These are phyloP conservation scores for Daldinia vernicosa DNA, from an alignment of 495 filamentous ascomycete species.

Conservation along the genomic window DNA sequence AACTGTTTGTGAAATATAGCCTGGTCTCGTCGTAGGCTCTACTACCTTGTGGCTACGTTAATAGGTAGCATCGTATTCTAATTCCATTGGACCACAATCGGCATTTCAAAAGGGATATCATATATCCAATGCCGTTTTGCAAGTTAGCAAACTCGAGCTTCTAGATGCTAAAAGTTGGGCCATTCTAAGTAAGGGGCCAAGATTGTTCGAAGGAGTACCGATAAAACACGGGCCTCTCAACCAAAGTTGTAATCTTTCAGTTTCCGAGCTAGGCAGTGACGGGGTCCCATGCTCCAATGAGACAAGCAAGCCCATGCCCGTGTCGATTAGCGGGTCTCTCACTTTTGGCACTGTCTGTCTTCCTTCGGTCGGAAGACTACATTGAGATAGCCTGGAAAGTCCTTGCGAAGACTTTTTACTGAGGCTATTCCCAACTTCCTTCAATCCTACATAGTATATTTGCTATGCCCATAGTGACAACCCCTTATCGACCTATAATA, in stretches of 20 bases:
- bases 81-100: slow-evolving; percentile 4
- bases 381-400: slow-evolving; percentile 9
- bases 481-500: neutral
- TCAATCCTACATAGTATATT: neutral
- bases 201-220: neutral
- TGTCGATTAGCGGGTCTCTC: slow-evolving; percentile 28
- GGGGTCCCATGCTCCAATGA: slow-evolving; percentile 30
- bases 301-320: slow-evolving; percentile 17
- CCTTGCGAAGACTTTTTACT: slow-evolving; percentile 8
- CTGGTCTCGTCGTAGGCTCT: slow-evolving; percentile 16
- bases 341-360: slow-evolving; percentile 9
- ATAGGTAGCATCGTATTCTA: slow-evolving; percentile 13
- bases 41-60: slow-evolving; percentile 14
- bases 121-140: neutral
- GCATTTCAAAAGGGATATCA: slow-evolving; percentile 16
- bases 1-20: slow-evolving; percentile 18
- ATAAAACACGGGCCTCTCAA: neutral
- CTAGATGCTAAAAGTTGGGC: slow-evolving; percentile 1
- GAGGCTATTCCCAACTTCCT: slow-evolving; percentile 31
- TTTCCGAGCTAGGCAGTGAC: slow-evolving; percentile 28
- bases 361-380: slow-evolving; percentile 24
- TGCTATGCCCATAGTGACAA: neutral
- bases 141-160: slow-evolving; percentile 2
- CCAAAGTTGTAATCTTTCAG: slow-evolving; percentile 8
- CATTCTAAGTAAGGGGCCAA: slow-evolving; percentile 11